Base-by-base conservation (phyloP, 495 filamentous ascomycete genomes). In the Neurospora sp. region DNA sequence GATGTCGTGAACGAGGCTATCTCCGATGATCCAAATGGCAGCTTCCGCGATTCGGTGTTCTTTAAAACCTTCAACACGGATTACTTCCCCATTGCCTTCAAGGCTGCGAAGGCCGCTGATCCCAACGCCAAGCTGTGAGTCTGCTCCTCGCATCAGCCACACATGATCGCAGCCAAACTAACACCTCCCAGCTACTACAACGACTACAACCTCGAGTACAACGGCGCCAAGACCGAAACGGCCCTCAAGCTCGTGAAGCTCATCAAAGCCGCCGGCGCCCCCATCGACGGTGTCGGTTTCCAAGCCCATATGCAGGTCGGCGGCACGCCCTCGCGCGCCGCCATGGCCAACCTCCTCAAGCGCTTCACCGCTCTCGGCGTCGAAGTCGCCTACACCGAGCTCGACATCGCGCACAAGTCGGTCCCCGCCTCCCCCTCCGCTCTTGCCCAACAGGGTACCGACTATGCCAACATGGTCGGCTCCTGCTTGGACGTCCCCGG, bases 121-220 rank as follows among this genome's bases (percentile, higher is more conserved):
- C 75, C 81, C 39, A 66, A 75, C 42, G 85, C 74, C 74, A 83
- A 83, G 78, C 77, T 82, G 74, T 79, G 46, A 49, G 75, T 72
- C 12, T 1, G 9, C 62, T 38, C 11, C 20, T 9, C 1, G 6
- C 18, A 16, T 72, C 18, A 72, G 8, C n/a, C 23, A 18, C 84
- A 88, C 75, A 83, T n/a, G 8, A 20, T 83, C 5, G 75, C 75
- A 69, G 82, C 80, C 23, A 88, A 87, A 78, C 85, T 66, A 18
- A 66, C 54, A 35, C 27, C 14, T 89, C 41, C 23, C 49, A 78
- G 76, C 31, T 93, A 91, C 84, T 90, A 91, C 83, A 93, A 93
- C 82, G 89, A 91, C 83, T 91, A 90, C 83, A 88, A 88, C 79
- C 86, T 91, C 75, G 89, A 90, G 79, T 82, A 81, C 76, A 82